Conservation (phyloP, 305 asterid species). For the Plantago lanceolata region DNA sequence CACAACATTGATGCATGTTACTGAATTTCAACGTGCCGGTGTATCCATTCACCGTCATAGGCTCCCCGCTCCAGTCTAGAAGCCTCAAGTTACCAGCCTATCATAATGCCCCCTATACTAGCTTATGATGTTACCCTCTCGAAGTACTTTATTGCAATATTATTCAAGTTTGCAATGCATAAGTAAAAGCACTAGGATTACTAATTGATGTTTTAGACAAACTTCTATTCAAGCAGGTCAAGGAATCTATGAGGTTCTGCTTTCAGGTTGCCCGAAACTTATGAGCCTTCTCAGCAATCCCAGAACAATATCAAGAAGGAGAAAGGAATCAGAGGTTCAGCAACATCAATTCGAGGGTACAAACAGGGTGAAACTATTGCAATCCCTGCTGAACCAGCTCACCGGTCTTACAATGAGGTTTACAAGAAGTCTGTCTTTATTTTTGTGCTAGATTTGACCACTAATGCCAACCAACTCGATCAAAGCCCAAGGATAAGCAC, state of each 20-base stretch:
- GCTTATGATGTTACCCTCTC: slow-evolving; percentile 39
- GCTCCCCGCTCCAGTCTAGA: slow-evolving; percentile 25
- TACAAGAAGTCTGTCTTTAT: slow-evolving; percentile 38
- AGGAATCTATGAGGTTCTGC: slow-evolving; percentile 36
- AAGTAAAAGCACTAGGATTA: not conserved
- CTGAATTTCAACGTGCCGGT: slow-evolving; percentile 60
- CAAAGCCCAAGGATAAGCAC: slow-evolving; percentile 4
- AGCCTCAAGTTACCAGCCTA: slow-evolving; percentile 53
- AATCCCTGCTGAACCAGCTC: slow-evolving; percentile 51
- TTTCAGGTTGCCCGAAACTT: slow-evolving; percentile 67
- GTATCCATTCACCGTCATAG: slow-evolving; percentile 46
- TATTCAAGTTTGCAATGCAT: not conserved
- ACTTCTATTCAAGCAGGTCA: slow-evolving; percentile 27
- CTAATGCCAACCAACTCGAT: slow-evolving; percentile 7
- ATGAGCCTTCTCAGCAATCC: slow-evolving; percentile 31
- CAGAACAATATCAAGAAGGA: slow-evolving; percentile 6
- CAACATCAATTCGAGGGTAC: slow-evolving; percentile 46
- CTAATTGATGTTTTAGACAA: not conserved
- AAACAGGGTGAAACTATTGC: slow-evolving; percentile 48
- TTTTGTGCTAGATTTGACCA: not conserved
- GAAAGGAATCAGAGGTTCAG: slow-evolving; percentile 12
- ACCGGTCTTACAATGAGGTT: slow-evolving; percentile 62
- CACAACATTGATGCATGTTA: too few species aligned
- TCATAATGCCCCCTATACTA: slow-evolving; percentile 40
- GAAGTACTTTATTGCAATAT: slow-evolving; percentile 28